Evolutionary conservation across 2,329 filamentous ascomycete genomes (phyloP).

Genomic region (Bretziella fagacearum): DNA sequence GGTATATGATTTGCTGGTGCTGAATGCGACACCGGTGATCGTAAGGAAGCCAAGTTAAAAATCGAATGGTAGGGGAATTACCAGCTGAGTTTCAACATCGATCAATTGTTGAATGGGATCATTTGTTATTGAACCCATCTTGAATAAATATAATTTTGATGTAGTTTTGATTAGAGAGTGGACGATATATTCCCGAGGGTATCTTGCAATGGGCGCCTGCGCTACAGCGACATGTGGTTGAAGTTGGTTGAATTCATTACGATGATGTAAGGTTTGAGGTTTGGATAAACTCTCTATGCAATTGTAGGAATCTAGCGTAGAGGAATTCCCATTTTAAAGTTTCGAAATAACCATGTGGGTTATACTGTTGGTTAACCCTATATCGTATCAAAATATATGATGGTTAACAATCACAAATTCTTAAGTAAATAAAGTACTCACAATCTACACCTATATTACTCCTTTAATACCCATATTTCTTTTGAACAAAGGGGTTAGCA

Average conservation of each 20-base stretch:
- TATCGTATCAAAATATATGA: too few relatives aligned
- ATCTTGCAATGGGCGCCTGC: too few relatives aligned
- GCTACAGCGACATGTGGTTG: too few relatives aligned
- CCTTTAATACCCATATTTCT: too few relatives aligned
- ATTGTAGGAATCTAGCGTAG: background rate
- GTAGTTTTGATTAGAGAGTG: too few relatives aligned
- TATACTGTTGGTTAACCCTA: too few relatives aligned
- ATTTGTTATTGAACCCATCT: constrained; percentile 3
- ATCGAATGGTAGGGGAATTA: constrained; percentile 1
- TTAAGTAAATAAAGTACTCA: too few relatives aligned
- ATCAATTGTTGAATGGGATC: constrained; percentile 9
- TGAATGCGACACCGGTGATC: constrained; percentile 1
- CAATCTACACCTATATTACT: too few relatives aligned
- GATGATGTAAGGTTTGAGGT: constrained; percentile 1
- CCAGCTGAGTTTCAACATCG: constrained; percentile 11
- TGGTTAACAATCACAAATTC: too few relatives aligned
- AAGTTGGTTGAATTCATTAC: background rate
- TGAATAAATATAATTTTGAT: too few relatives aligned
- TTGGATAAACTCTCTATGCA: background rate
- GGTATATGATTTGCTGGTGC: background rate
- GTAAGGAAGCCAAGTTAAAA: background rate
- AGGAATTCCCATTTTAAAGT: background rate
- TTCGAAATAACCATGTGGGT: background rate
- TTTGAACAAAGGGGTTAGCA: too few relatives aligned
- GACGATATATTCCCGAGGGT: too few relatives aligned